Evolutionary conservation across 2,329 filamentous ascomycete species (phyloP).

Genomic region (Colletotrichum filicis): DNA sequence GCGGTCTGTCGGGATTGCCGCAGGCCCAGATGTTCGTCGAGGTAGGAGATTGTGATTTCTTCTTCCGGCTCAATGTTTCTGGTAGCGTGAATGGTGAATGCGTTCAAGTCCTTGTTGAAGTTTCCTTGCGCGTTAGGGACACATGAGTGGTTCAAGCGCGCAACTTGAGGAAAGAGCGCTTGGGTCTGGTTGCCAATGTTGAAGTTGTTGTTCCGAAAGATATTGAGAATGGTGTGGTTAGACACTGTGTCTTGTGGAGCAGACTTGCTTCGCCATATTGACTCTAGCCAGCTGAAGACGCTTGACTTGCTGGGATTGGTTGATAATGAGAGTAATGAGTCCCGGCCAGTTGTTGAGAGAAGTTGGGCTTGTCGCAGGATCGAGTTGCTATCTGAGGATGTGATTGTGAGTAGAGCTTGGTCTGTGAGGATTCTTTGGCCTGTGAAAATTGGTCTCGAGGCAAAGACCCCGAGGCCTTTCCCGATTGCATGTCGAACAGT

Average conservation of each 20-base stretch:
- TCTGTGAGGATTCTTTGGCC: conserved; percentile 30
- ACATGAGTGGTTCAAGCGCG: conserved; percentile 31
- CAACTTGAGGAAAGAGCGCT: conserved; percentile 25
- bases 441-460: conserved; percentile 2
- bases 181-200: conserved; percentile 13
- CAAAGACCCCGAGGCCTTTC: conserved; percentile 32
- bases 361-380: conserved; percentile 11
- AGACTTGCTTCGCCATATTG: conserved; percentile 29
- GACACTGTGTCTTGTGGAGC: not conserved
- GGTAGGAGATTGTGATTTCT: conserved; percentile 33
- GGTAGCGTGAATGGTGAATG: conserved; percentile 27
- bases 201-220: conserved; percentile 35
- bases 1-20: not conserved
- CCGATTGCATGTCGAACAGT: conserved; percentile 22
- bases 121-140: conserved; percentile 32
- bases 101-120: conserved; percentile 12
- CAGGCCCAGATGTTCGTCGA: conserved; percentile 24
- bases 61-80: conserved; percentile 18
- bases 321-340: conserved; percentile 17
- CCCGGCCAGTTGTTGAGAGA: conserved; percentile 4
- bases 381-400: conserved; percentile 17
- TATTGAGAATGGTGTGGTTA: conserved; percentile 32
- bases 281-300: conserved; percentile 26
- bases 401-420: conserved; percentile 25
- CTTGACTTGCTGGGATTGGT: conserved; percentile 19